These are phyloP conservation scores for Delphinella strobiligena DNA, from an alignment of 2,329 filamentous ascomycete species.

Conservation along the genomic window DNA sequence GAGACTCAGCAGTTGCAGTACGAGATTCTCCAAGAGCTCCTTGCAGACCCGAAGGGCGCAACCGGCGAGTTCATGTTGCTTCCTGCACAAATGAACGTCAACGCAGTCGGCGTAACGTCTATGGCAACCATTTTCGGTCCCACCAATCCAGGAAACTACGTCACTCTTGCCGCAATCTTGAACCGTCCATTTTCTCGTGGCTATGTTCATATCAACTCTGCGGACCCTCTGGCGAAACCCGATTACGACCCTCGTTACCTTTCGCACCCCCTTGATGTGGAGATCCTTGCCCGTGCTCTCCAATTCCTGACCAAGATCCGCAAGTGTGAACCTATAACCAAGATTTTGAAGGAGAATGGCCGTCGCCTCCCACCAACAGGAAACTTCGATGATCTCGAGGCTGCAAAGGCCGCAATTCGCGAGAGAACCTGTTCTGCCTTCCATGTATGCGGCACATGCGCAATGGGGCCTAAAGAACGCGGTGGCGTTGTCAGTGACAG, in stretches of 20 bases:
- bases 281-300: constrained; percentile 17
- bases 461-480: constrained; percentile 14
- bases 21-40: constrained; percentile 12
- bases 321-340: constrained; percentile 25
- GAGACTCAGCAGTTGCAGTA: constrained; percentile 6
- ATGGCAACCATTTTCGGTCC: constrained; percentile 1
- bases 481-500: constrained; percentile 16
- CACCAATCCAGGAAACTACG: constrained; percentile 11
- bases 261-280: constrained; percentile 18
- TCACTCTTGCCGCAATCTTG: constrained; percentile 13
- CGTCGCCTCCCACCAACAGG: constrained; percentile 8
- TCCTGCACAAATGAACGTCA: neutral
- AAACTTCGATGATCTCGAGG: constrained; percentile 9
- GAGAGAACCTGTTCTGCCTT: constrained; percentile 17
- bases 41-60: constrained; percentile 9
- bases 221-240: constrained; percentile 12
- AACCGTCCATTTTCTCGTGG: constrained; percentile 17
- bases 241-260: constrained; percentile 18
- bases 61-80: constrained; percentile 7
- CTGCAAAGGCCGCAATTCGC: constrained; percentile 12
- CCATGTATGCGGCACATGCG: constrained; percentile 30
- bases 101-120: neutral
- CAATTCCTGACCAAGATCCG: constrained; percentile 28
- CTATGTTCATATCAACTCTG: constrained; percentile 15
- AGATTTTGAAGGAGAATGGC: constrained; percentile 13